These are phyloP conservation scores for Raphidocelis subcapitata DNA, from an alignment of 139 green algal genomes.

Conservation along the genomic window DNA sequence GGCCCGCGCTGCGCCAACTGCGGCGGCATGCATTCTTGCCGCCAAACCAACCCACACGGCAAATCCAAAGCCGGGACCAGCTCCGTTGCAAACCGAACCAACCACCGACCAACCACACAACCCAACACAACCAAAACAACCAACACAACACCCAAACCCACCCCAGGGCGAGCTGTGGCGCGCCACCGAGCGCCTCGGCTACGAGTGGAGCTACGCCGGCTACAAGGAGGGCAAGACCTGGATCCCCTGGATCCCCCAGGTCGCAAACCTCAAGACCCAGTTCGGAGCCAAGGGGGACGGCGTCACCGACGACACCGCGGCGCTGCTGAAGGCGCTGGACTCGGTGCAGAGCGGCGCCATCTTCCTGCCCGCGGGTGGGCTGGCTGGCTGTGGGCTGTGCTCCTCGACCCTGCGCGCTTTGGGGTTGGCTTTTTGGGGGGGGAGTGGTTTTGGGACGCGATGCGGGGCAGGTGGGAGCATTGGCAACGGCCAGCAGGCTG, in stretches of 20 bases:
- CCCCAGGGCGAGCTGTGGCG: constrained; percentile 25
- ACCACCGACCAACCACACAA: not conserved
- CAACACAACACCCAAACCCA: not conserved
- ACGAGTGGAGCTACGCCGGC: constrained; percentile 21
- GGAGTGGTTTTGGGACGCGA: no score
- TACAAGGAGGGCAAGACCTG: not conserved
- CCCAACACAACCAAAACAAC: not conserved
- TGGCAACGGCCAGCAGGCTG: no score
- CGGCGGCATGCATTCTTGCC: not conserved
- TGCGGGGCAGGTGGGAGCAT: no score
- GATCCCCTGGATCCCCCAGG: not conserved
- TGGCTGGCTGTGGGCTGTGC: no score
- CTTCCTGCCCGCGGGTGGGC: no score
- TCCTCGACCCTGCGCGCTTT: no score
- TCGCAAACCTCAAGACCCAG: constrained; percentile 10
- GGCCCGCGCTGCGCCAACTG: not conserved
- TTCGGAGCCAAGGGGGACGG: constrained; percentile 11
- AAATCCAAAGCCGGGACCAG: not conserved
- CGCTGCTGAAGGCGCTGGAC: not conserved
- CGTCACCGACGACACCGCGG: constrained; percentile 6
- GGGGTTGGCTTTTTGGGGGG: no score
- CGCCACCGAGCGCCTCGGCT: not conserved
- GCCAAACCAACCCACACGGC: not conserved
- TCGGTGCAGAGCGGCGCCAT: no score
- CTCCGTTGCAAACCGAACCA: not conserved